A percentile compares a stretch with the other conserved stretches of the same genome.
Conservation (phyloP, 345 rosid genomes). For the Ailanthus altissimus region DNA sequence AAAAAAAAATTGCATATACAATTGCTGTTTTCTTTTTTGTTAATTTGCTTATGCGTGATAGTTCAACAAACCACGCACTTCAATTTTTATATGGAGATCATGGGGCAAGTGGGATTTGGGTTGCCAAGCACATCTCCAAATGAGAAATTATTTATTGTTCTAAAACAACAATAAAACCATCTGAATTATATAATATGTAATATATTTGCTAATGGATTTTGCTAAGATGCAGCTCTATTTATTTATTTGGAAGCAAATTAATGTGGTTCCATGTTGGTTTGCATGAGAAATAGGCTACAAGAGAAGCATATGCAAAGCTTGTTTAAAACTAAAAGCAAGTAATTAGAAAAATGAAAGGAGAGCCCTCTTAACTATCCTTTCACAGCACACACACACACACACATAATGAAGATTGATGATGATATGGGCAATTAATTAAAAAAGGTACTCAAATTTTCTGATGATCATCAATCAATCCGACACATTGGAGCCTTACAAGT, state of each 20-base stretch:
- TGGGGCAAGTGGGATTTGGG: constrained; percentile 8
- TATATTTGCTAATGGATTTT: neutral
- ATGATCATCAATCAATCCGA: constrained; percentile 13
- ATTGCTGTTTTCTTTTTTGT: neutral
- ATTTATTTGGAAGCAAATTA: constrained; percentile 14
- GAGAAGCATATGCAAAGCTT: neutral
- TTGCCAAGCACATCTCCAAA: neutral
- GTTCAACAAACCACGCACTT: neutral
- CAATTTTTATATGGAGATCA: neutral
- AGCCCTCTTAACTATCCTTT: neutral
- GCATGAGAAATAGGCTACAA: constrained; percentile 32
- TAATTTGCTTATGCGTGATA: neutral
- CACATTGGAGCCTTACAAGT: constrained; percentile 24
- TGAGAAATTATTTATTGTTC: neutral
- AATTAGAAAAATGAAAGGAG: constrained; percentile 4
- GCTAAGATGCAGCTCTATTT: neutral
- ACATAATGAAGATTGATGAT: too few species aligned
- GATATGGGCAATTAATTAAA: constrained; percentile 10
- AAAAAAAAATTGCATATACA: neutral
- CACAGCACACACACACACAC: neutral
- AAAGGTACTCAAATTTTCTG: constrained; percentile 9
- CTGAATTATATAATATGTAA: neutral
- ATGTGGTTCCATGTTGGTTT: constrained; percentile 26
- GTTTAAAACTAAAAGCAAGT: constrained; percentile 6
- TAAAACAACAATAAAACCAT: neutral